Base-by-base conservation (phyloP, 1,284 basidiomycete genomes). In the Trametes versicolor region DNA sequence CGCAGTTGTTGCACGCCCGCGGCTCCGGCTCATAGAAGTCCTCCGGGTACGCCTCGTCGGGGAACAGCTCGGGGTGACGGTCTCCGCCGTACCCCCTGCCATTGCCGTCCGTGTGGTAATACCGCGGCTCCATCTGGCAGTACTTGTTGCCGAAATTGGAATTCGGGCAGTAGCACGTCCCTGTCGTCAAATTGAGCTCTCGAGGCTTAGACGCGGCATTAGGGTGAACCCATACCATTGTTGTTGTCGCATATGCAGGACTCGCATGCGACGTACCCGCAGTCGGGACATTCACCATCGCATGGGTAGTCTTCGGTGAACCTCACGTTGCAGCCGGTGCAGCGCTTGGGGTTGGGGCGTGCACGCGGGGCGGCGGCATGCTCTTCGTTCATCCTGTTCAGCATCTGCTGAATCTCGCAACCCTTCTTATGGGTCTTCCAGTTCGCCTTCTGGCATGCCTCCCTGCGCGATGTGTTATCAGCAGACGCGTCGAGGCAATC, bases 371-470 rank as follows among this genome's bases (percentile, higher is more conserved):
- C 69, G 12, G 62, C 64, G 17, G 65, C 67, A 32, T 69, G 59
- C 58, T 73, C 66, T 25, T 73, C 68, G 60, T 77, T 65, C 60
- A 73, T 63, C 23, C 72, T 71, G 64, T 76, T 74, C 21, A 77
- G 59, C 51, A 74, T 70, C 59, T 76, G 71, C 23, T 79, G 70
- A 5, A 80, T 74, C 59, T 76, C 71, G 67, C 79, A 81, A 34
- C 73, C 75, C 49, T 75, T 76, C 68, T 80, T 80, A 64, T 79
- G 79, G 0, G 41, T 66, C 13, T 73, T 66, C 78, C 78, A 80
- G 58, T 73, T 69, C 19, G 60, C 62, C 47, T 72, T 72, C 62
- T 79, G 77, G 62, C 74, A 78, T 47, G 64, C 65, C 48, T 55
- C 62, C 23, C 71, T 70, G 41, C 17, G 13, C 43, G n/a, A 50